Conservation (phyloP, 1,139 yeast species). For the Debaryomyces fabryi region DNA sequence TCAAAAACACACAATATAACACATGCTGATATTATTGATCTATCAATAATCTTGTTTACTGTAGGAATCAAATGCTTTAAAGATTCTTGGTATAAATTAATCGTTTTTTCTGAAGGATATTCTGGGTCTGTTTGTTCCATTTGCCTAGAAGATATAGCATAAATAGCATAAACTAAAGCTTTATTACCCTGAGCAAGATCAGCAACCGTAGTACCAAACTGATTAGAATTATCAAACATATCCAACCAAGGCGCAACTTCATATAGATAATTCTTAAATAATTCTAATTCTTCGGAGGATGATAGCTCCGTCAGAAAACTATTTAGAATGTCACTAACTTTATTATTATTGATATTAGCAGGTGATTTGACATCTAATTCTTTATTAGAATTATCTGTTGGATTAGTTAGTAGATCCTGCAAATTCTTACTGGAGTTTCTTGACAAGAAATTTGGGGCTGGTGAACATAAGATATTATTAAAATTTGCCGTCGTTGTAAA, state of each 20-base stretch:
- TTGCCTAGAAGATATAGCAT: slow-evolving; percentile 34
- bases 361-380: background rate
- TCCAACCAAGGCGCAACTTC: slow-evolving; percentile 39
- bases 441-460: slow-evolving; percentile 12
- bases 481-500: slow-evolving; percentile 13
- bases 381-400: background rate
- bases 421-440: slow-evolving; percentile 16
- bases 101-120: slow-evolving; percentile 20
- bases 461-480: slow-evolving; percentile 15
- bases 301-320: background rate
- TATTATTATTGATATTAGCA: background rate
- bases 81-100: slow-evolving; percentile 27
- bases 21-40: slow-evolving; percentile 27
- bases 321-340: background rate
- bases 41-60: slow-evolving; percentile 25
- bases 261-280: slow-evolving; percentile 29
- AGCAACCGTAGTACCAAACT: slow-evolving; percentile 28
- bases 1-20: slow-evolving; percentile 36
- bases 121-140: slow-evolving; percentile 22
- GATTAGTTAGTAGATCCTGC: slow-evolving; percentile 14
- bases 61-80: slow-evolving; percentile 30
- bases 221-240: slow-evolving; percentile 32
- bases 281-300: slow-evolving; percentile 20
- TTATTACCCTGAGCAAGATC: slow-evolving; percentile 22
- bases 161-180: slow-evolving; percentile 27